phyloP scores from a whole-genome alignment of 441 rosid species.

The Euphorbia corollata region DNA sequence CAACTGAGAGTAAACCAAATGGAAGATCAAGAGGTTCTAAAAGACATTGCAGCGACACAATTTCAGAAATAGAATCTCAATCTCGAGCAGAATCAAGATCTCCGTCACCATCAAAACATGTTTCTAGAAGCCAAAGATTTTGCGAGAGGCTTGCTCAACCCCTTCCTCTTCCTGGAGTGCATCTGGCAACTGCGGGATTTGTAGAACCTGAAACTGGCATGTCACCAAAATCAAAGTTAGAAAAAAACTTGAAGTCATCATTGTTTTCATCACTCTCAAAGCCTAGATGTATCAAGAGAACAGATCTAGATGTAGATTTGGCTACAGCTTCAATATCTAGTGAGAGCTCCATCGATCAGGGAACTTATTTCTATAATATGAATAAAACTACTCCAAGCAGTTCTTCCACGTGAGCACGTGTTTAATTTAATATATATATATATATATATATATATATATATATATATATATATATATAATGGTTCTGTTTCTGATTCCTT shows the following conservation, averaged over 20 bases:
- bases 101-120: conserved; percentile 58
- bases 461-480: conserved; percentile 13
- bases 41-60: conserved; percentile 40
- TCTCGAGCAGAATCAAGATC: conserved; percentile 58
- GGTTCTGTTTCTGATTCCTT: neutral
- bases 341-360: conserved; percentile 46
- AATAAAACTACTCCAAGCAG: conserved; percentile 37
- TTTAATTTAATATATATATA: too few relatives aligned
- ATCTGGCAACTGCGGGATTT: conserved; percentile 33
- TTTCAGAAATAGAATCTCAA: conserved; percentile 44
- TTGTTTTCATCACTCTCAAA: conserved; percentile 47
- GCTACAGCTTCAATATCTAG: conserved; percentile 48
- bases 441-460: too few relatives aligned
- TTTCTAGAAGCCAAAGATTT: conserved; percentile 58
- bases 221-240: conserved; percentile 33
- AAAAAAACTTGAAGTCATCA: conserved; percentile 40
- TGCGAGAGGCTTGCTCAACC: conserved; percentile 52
- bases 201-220: conserved; percentile 45
- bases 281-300: conserved; percentile 42
- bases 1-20: conserved; percentile 38
- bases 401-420: conserved; percentile 44
- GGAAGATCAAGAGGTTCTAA: conserved; percentile 39
- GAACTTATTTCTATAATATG: conserved; percentile 47
- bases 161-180: conserved; percentile 55
- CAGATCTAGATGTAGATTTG: conserved; percentile 51